Conservation (phyloP, 257 asterid species). For the Solanum bukasovii region DNA sequence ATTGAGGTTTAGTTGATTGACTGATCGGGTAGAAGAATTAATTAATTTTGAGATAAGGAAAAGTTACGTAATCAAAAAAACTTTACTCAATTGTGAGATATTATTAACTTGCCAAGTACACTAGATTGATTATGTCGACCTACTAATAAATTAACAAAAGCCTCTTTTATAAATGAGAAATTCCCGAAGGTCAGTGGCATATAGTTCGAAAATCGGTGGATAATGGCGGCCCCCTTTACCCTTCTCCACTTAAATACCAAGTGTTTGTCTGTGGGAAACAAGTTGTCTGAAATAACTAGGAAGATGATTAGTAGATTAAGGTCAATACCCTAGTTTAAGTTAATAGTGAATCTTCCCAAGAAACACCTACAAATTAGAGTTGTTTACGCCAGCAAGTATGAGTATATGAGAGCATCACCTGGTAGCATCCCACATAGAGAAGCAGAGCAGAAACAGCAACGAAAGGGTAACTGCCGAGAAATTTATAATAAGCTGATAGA, state of each 20-base stretch:
- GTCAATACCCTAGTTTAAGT: not conserved
- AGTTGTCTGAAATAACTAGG: not conserved
- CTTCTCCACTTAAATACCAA: not conserved
- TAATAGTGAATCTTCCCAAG: not conserved
- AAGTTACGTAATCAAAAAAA: not conserved
- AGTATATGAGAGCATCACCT: slow-evolving; percentile 33
- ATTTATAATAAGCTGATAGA: slow-evolving; percentile 92
- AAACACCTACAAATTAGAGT: not conserved
- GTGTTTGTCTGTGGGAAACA: not conserved
- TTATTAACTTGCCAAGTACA: not conserved
- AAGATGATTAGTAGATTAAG: not conserved
- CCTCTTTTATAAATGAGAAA: not conserved
- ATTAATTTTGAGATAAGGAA: not conserved
- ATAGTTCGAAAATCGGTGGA: not conserved
- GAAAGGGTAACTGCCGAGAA: slow-evolving; percentile 69
- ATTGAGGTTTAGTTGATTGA: not conserved
- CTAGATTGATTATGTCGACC: not conserved
- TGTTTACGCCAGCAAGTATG: not conserved
- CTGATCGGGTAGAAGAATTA: not conserved
- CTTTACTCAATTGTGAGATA: not conserved
- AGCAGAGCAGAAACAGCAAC: slow-evolving; percentile 92
- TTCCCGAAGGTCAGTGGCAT: not conserved
- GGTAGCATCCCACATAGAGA: slow-evolving; percentile 94
- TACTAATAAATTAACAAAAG: not conserved
- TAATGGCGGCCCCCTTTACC: not conserved